These are phyloP conservation scores for Macrophomina pseudophaseolina DNA, from an alignment of 2,329 filamentous ascomycete species.

Conservation along the genomic window DNA sequence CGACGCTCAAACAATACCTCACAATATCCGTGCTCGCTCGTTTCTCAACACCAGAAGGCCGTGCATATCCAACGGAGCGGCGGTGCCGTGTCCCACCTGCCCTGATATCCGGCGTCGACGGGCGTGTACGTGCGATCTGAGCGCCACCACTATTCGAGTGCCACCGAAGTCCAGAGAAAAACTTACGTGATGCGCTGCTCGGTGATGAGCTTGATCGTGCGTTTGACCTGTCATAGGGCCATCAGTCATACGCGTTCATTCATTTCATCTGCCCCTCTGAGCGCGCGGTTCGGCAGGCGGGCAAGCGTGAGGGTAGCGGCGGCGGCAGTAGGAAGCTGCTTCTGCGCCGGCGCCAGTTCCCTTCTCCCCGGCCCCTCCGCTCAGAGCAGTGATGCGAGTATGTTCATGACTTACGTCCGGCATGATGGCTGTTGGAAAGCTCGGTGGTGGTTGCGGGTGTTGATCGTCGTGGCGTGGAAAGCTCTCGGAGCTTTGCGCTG, in stretches of 20 bases:
- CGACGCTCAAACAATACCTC: not conserved
- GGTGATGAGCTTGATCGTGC: conserved; percentile 90
- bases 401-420: conserved; percentile 47
- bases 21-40: too few species aligned
- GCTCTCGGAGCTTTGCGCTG: conserved; percentile 6
- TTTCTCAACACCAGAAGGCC: too few species aligned
- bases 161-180: not conserved
- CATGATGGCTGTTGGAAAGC: conserved; percentile 41
- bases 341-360: too few species aligned
- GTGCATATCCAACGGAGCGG: too few species aligned
- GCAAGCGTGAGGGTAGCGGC: too few species aligned
- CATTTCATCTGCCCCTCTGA: too few species aligned
- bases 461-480: not conserved
- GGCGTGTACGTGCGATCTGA: not conserved
- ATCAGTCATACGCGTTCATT: not conserved
- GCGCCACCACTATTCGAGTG: not conserved
- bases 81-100: too few species aligned
- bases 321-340: too few species aligned
- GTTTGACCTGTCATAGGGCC: conserved; percentile 65
- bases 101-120: too few species aligned
- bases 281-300: too few species aligned
- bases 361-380: too few species aligned
- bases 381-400: not conserved
- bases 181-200: conserved; percentile 88
- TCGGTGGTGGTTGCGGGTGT: not conserved